These are phyloP conservation scores for Mortierella claussenii DNA, from an alignment of 192 early-diverging fungal genomes.

Conservation along the genomic window DNA sequence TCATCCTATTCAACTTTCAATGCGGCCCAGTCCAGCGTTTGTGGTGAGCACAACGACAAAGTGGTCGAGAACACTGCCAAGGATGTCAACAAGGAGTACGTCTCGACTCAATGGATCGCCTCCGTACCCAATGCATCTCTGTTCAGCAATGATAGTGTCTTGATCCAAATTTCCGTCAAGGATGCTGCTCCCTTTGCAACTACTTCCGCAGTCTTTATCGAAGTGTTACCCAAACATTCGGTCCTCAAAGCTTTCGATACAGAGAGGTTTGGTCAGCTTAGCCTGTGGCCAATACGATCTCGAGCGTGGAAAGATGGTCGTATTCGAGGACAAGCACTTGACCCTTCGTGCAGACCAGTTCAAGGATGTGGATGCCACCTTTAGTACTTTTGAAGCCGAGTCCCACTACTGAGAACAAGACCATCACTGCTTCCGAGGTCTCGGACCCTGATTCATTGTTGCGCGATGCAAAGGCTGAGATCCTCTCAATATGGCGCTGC, in stretches of 20 bases:
- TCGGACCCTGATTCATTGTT: conserved; percentile 58
- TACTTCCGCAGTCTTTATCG: conserved; percentile 57
- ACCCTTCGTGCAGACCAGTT: conserved; percentile 62
- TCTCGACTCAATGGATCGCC: conserved; percentile 81
- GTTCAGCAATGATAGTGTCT: conserved; percentile 56
- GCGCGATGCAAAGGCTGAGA: too few relatives aligned
- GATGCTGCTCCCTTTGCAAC: conserved; percentile 56
- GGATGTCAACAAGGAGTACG: conserved; percentile 62
- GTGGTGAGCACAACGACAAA: conserved; percentile 74
- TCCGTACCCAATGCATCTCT: conserved; percentile 55
- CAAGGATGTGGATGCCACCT: conserved; percentile 59
- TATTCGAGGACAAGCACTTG: conserved; percentile 53
- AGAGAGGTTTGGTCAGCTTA: conserved; percentile 54
- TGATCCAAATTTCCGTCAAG: conserved; percentile 54
- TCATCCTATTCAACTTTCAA: conserved; percentile 43
- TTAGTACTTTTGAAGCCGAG: conserved; percentile 54
- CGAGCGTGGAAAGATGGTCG: conserved; percentile 18
- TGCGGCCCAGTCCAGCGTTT: conserved; percentile 68
- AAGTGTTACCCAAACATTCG: conserved; percentile 58
- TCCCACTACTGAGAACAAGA: conserved; percentile 50
- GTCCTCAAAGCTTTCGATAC: conserved; percentile 52
- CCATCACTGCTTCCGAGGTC: conserved; percentile 59
- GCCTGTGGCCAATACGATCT: conserved; percentile 60
- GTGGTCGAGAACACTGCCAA: conserved; percentile 62
- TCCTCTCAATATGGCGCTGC: too few relatives aligned